Conservation (phyloP, 495 filamentous ascomycete genomes). For the Chaetomium fimeti region DNA sequence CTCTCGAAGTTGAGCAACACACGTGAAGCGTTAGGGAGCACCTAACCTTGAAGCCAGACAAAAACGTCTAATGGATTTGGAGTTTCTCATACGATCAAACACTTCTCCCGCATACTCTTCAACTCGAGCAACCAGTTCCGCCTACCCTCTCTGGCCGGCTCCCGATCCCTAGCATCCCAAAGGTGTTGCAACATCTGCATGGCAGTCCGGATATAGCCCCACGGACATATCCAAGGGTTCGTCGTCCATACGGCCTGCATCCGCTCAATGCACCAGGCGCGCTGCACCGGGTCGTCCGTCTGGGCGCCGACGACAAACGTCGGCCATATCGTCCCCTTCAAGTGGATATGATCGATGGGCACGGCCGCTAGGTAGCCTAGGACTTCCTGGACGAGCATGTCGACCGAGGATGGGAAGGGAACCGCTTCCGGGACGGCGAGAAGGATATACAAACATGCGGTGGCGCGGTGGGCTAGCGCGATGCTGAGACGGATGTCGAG, state of each 20-base stretch:
- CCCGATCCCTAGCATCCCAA: constrained; percentile 40
- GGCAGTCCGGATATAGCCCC: constrained; percentile 48
- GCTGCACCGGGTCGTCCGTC: constrained; percentile 32
- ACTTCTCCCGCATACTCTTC: constrained; percentile 37
- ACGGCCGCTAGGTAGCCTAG: constrained; percentile 46
- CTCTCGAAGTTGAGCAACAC: background rate
- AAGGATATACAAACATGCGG: constrained; percentile 44
- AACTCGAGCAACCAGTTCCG: constrained; percentile 43
- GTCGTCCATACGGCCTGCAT: constrained; percentile 37
- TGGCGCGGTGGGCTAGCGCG: constrained; percentile 45
- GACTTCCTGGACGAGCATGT: constrained; percentile 42
- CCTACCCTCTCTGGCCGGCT: constrained; percentile 1
- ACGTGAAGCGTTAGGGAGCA: no score
- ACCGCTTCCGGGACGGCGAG: constrained; percentile 31
- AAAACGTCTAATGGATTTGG: background rate
- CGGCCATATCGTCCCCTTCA: constrained; percentile 60
- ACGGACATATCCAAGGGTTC: constrained; percentile 41
- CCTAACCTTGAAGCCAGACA: no score
- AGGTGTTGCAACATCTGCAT: constrained; percentile 43
- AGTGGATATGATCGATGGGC: constrained; percentile 44
- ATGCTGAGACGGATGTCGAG: constrained; percentile 43
- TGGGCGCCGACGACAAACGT: constrained; percentile 58
- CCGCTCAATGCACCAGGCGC: constrained; percentile 41
- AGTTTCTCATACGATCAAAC: constrained; percentile 41
- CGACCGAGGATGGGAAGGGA: constrained; percentile 23